Conservation (phyloP, 768 basidiomycete species). For the Boletus patriciae region DNA sequence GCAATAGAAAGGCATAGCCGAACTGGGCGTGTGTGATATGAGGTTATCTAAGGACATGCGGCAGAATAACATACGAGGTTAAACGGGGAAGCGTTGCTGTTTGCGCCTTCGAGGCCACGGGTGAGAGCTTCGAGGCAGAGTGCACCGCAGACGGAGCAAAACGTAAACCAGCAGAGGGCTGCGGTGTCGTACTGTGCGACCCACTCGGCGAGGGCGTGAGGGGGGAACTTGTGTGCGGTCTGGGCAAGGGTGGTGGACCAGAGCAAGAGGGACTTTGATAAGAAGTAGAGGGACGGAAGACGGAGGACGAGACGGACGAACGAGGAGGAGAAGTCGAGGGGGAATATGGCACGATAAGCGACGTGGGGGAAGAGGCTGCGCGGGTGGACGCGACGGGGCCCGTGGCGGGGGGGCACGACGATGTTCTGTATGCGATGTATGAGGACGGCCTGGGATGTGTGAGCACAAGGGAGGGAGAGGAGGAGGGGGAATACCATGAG, state of each 20-base stretch:
- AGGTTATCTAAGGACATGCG: not conserved
- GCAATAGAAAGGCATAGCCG: constrained; percentile 73
- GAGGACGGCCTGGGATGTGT: constrained; percentile 52
- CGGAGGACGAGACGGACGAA: constrained; percentile 59
- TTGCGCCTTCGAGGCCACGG: constrained; percentile 64
- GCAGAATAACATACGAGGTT: constrained; percentile 57
- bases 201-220: constrained; percentile 45
- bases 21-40: constrained; percentile 42
- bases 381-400: constrained; percentile 23
- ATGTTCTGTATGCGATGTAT: constrained; percentile 78
- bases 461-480: not conserved
- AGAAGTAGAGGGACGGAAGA: constrained; percentile 60
- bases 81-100: constrained; percentile 59
- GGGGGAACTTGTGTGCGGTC: constrained; percentile 45
- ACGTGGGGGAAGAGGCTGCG: constrained; percentile 19
- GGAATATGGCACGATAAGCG: constrained; percentile 49
- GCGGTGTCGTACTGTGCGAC: constrained; percentile 51
- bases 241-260: constrained; percentile 64
- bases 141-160: constrained; percentile 63
- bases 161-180: constrained; percentile 72
- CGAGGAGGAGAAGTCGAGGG: constrained; percentile 62
- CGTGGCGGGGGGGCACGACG: constrained; percentile 61
- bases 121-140: constrained; percentile 67
- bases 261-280: constrained; percentile 54
- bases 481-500: constrained; percentile 49